phyloP scores from a whole-genome alignment of 345 rosid species.

The Euphorbia tirucalli region DNA sequence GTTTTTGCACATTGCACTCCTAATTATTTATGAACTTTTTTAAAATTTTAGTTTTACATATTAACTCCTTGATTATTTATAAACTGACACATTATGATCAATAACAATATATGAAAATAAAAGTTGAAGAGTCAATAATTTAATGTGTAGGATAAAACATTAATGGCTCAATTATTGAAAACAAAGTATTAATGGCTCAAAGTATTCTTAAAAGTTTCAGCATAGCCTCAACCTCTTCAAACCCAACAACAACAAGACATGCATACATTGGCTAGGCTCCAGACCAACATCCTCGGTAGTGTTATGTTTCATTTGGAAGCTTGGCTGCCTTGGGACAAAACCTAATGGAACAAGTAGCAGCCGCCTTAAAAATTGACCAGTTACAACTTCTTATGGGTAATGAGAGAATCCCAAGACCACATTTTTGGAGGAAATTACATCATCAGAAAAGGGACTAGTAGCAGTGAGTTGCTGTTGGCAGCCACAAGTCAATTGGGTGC shows the following conservation, averaged over 20 bases:
- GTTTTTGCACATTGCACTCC: too few relatives aligned
- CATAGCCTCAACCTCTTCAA: slow-evolving; percentile 37
- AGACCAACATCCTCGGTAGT: slow-evolving; percentile 45
- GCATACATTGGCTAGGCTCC: slow-evolving; percentile 51
- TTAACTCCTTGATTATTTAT: too few relatives aligned
- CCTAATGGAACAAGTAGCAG: slow-evolving; percentile 52
- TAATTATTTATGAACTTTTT: too few relatives aligned
- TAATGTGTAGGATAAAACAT: too few relatives aligned
- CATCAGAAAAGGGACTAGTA: slow-evolving; percentile 35
- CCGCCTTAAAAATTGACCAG: slow-evolving; percentile 40
- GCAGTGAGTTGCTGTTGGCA: slow-evolving; percentile 61
- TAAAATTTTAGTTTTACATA: too few relatives aligned
- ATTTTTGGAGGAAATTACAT: slow-evolving; percentile 33
- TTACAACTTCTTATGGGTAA: slow-evolving; percentile 49
- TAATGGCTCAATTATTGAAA: too few relatives aligned
- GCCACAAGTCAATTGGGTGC: slow-evolving; percentile 49
- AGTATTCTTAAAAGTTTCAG: too few relatives aligned
- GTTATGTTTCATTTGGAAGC: slow-evolving; percentile 63
- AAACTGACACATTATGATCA: too few relatives aligned
- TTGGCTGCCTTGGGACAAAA: slow-evolving; percentile 38
- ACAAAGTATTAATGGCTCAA: too few relatives aligned
- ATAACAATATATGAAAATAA: too few relatives aligned
- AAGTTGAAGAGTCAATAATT: too few relatives aligned
- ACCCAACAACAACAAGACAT: slow-evolving; percentile 28
- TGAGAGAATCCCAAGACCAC: slow-evolving; percentile 44